phyloP scores from a whole-genome alignment of 1,284 basidiomycete genomes.

The Fereydounia khargensis region DNA sequence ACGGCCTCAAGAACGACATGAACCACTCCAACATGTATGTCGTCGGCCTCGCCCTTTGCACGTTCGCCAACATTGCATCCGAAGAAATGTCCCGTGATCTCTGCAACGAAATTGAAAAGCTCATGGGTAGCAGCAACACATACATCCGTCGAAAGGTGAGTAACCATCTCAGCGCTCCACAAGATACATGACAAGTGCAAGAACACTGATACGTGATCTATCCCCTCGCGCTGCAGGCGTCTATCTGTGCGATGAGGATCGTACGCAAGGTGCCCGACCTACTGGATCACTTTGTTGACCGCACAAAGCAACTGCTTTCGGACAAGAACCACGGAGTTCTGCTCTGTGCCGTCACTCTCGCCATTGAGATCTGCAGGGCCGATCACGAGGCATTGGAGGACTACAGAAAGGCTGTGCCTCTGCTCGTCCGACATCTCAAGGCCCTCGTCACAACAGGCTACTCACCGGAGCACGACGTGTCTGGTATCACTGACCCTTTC shows the following conservation, averaged over 20 bases:
- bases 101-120: slow-evolving; percentile 82
- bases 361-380: slow-evolving; percentile 87
- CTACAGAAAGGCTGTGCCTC: slow-evolving; percentile 86
- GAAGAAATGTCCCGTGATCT: slow-evolving; percentile 63
- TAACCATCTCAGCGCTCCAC: no score
- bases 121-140: slow-evolving; percentile 93
- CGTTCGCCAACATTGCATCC: slow-evolving; percentile 97
- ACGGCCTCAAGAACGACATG: slow-evolving; percentile 99
- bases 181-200: no score
- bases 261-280: slow-evolving; percentile 96
- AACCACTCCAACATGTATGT: slow-evolving; percentile 99
- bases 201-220: no score
- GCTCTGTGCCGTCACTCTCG: slow-evolving; percentile 86
- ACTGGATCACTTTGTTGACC: slow-evolving; percentile 83
- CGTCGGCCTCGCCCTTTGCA: slow-evolving; percentile 93
- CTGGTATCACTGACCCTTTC: slow-evolving; percentile 98
- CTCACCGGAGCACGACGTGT: slow-evolving; percentile 98
- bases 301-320: slow-evolving; percentile 84
- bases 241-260: slow-evolving; percentile 92
- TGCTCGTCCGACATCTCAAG: slow-evolving; percentile 93
- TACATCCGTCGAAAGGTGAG: slow-evolving; percentile 97
- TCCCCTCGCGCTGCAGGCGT: slow-evolving; percentile 68
- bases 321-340: slow-evolving; percentile 97
- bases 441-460: slow-evolving; percentile 93
- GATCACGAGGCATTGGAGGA: slow-evolving; percentile 74